Percentiles rank a stretch among this genome's conserved stretches.
These are phyloP conservation scores for Kwoniella europaea DNA, from an alignment of 768 basidiomycete genomes.

Conservation along the genomic window DNA sequence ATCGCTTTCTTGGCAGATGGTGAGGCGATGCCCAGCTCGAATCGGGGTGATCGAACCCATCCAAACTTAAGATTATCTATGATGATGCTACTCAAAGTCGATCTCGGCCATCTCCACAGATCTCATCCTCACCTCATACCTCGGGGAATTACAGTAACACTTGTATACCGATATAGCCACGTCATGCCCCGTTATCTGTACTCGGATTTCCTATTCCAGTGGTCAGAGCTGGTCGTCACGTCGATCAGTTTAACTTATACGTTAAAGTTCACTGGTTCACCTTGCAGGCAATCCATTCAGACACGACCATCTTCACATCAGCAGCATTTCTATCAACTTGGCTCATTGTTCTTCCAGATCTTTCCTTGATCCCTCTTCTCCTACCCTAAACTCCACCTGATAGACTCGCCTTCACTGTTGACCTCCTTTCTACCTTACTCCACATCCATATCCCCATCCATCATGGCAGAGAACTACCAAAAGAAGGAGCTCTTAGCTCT, in stretches of 20 bases:
- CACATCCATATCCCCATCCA: slow-evolving; percentile 4
- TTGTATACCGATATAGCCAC: neutral
- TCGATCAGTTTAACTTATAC: neutral
- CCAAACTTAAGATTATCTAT: too few relatives aligned
- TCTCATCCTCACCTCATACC: too few relatives aligned
- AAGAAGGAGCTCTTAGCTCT: slow-evolving; percentile 77
- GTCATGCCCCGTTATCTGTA: neutral
- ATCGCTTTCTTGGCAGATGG: too few relatives aligned
- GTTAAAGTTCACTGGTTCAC: neutral
- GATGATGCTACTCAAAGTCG: too few relatives aligned
- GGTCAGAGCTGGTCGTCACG: neutral
- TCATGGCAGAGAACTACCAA: slow-evolving; percentile 68
- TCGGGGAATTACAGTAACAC: too few relatives aligned
- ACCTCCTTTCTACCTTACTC: neutral
- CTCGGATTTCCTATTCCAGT: neutral
- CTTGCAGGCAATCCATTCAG: neutral
- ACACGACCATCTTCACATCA: neutral
- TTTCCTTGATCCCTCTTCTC: too few relatives aligned
- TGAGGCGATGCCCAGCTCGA: too few relatives aligned
- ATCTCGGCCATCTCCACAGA: too few relatives aligned
- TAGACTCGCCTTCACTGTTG: too few relatives aligned
- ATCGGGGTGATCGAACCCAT: too few relatives aligned
- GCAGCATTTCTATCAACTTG: too few relatives aligned
- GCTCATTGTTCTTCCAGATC: too few relatives aligned
- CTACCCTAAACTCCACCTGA: neutral